Percentiles rank a stretch among this genome's conserved stretches.
Evolutionary conservation across 2,329 filamentous ascomycete species (phyloP).

Genomic region (Fusarium chaquense): DNA sequence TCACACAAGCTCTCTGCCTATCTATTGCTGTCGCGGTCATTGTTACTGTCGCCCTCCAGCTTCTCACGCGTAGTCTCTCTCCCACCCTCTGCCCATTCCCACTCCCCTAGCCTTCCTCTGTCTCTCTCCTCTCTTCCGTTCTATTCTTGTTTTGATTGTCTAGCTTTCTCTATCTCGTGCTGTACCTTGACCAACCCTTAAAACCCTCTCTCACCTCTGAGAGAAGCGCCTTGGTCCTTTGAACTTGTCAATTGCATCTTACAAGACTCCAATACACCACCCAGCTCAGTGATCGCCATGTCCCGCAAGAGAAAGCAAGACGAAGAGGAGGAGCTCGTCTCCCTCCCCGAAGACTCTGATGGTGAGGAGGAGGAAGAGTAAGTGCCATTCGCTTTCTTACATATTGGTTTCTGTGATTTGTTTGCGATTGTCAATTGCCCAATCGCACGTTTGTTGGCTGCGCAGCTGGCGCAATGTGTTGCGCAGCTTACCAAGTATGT

Average conservation of each 20-base stretch:
- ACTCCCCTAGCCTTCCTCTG: conserved; percentile 32
- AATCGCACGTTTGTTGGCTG: conserved; percentile 28
- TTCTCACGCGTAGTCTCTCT: conserved; percentile 41
- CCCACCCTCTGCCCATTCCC: conserved; percentile 42
- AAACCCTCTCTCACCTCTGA: conserved; percentile 28
- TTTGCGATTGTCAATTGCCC: conserved; percentile 11
- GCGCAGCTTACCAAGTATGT: conserved; percentile 33
- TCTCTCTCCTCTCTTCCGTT: conserved; percentile 34
- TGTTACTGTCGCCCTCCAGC: conserved; percentile 24
- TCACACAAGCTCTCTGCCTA: conserved; percentile 35
- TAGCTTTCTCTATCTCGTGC: conserved; percentile 33
- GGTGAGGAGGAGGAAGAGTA: conserved; percentile 68
- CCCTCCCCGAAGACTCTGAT: conserved; percentile 64
- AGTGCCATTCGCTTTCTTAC: conserved; percentile 46
- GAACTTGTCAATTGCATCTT: conserved; percentile 26
- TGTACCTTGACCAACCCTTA: conserved; percentile 34
- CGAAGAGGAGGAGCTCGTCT: conserved; percentile 64
- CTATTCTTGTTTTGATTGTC: conserved; percentile 17
- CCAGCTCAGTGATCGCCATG: conserved; percentile 51
- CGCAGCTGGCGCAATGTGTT: conserved; percentile 12
- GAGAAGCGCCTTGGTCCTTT: conserved; percentile 20
- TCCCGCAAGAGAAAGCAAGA: conserved; percentile 69
- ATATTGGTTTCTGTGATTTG: conserved; percentile 12
- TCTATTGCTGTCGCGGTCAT: conserved; percentile 15
- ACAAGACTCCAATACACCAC: conserved; percentile 19